A percentile compares a stretch with the other conserved stretches of the same genome.
phyloP scores from a whole-genome alignment of 148 eudicot genomes.

The Spergularia bocconei region DNA sequence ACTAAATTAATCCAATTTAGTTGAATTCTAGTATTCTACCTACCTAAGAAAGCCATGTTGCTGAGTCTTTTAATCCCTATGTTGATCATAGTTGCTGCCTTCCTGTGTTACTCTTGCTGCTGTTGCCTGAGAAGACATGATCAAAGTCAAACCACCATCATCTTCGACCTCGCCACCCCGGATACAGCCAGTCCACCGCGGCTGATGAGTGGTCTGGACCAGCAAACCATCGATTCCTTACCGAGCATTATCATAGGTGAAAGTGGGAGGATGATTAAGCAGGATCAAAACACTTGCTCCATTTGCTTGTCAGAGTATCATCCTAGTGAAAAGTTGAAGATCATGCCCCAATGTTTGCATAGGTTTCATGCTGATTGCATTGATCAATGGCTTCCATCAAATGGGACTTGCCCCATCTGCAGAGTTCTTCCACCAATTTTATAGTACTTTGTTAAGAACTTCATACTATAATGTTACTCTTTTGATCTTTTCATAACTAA shows the following conservation, averaged over 20 bases:
- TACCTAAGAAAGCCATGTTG: background rate
- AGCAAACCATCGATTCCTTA: conserved; percentile 22
- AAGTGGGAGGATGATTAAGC: conserved; percentile 28
- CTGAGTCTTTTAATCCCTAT: conserved; percentile 3
- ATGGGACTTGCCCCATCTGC: conserved; percentile 34
- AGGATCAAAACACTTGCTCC: conserved; percentile 24
- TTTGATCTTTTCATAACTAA: no score
- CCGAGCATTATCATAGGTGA: conserved; percentile 26
- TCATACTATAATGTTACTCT: no score
- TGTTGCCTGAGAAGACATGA: background rate
- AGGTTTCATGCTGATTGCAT: conserved; percentile 30
- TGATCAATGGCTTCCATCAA: conserved; percentile 33
- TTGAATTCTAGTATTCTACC: background rate
- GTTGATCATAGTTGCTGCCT: conserved; percentile 1
- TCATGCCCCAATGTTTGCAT: conserved; percentile 33
- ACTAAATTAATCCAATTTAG: background rate
- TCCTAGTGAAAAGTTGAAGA: conserved; percentile 30
- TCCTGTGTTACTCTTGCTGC: conserved; percentile 20
- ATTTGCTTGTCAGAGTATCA: conserved; percentile 31
- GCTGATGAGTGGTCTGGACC: conserved; percentile 18
- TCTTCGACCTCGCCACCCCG: background rate
- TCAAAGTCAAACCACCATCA: conserved; percentile 8
- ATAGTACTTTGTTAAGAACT: background rate
- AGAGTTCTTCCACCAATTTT: conserved; percentile 24
- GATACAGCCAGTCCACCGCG: conserved; percentile 9